phyloP scores from a whole-genome alignment of 2,329 filamentous ascomycete genomes.

The Fusarium agapanthi region DNA sequence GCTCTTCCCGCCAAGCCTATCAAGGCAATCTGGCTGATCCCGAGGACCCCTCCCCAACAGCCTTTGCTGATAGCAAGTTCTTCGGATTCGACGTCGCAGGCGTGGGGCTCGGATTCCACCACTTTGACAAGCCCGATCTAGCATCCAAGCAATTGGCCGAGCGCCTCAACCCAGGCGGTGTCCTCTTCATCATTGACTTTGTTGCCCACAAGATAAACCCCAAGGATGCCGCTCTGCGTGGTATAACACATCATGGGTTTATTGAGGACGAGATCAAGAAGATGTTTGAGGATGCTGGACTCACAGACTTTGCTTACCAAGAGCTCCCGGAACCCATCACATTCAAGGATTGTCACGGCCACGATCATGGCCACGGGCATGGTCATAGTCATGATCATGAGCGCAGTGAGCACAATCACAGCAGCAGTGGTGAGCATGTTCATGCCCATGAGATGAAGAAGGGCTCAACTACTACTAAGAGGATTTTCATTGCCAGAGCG shows the following conservation, averaged over 20 bases:
- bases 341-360: conserved; percentile 43
- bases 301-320: conserved; percentile 65
- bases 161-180: conserved; percentile 71
- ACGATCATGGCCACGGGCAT: not conserved
- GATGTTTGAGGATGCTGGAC: conserved; percentile 72
- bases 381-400: not conserved
- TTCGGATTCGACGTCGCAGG: conserved; percentile 74
- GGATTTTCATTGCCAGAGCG: conserved; percentile 59
- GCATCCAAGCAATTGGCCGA: conserved; percentile 67
- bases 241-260: conserved; percentile 74
- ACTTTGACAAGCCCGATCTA: conserved; percentile 71
- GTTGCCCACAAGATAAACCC: conserved; percentile 58
- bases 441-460: conserved; percentile 13
- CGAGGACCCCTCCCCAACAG: conserved; percentile 57
- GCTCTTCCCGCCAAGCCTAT: conserved; percentile 61
- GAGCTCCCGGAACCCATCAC: conserved; percentile 60
- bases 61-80: conserved; percentile 69
- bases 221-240: conserved; percentile 48
- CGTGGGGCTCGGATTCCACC: conserved; percentile 71
- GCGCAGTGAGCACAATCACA: conserved; percentile 17
- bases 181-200: conserved; percentile 75
- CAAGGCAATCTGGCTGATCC: conserved; percentile 65
- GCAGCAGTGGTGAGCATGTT: not conserved
- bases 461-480: conserved; percentile 8
- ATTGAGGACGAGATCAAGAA: conserved; percentile 63